A percentile compares a stretch with the other conserved stretches of the same genome.
Conservation (phyloP, 805 yeast species). For the Wickerhamomyces pijperi region DNA sequence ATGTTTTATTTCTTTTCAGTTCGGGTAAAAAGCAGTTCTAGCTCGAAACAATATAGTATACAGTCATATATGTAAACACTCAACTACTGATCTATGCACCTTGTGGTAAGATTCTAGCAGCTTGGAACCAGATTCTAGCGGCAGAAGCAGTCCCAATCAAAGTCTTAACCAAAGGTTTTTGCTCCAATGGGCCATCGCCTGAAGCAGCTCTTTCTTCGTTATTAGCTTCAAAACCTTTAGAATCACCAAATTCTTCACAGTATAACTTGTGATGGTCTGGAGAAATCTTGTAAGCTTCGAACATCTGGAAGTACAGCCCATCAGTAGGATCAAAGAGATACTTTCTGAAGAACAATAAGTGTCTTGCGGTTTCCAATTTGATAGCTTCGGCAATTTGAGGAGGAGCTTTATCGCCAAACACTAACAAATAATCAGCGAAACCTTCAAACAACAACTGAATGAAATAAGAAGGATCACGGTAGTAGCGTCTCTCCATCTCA, state of each 20-base stretch:
- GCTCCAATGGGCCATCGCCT: slow-evolving; percentile 25
- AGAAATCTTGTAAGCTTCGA: slow-evolving; percentile 46
- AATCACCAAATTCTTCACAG: slow-evolving; percentile 42
- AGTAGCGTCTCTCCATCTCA: slow-evolving; percentile 40
- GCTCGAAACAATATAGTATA: too few species aligned
- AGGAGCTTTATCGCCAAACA: slow-evolving; percentile 30
- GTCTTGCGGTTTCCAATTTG: slow-evolving; percentile 36
- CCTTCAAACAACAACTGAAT: slow-evolving; percentile 59
- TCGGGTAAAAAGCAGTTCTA: too few species aligned
- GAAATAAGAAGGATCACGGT: slow-evolving; percentile 55
- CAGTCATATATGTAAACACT: too few species aligned
- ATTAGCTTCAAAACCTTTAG: slow-evolving; percentile 37
- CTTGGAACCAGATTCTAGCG: slow-evolving; percentile 59
- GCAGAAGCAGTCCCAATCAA: slow-evolving; percentile 59
- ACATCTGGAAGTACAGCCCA: slow-evolving; percentile 47
- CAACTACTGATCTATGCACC: too few species aligned
- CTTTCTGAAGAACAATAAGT: slow-evolving; percentile 44
- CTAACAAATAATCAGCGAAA: slow-evolving; percentile 49
- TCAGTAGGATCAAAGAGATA: slow-evolving; percentile 46
- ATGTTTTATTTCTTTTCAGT: too few species aligned
- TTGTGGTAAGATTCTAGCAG: slow-evolving; percentile 41
- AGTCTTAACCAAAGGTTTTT: slow-evolving; percentile 32
- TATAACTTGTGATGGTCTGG: slow-evolving; percentile 39
- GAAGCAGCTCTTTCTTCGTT: slow-evolving; percentile 37
- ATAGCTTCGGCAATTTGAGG: slow-evolving; percentile 20